Base-by-base conservation (phyloP, 2,329 filamentous ascomycete species). In the Sarocladium brachiariae region DNA sequence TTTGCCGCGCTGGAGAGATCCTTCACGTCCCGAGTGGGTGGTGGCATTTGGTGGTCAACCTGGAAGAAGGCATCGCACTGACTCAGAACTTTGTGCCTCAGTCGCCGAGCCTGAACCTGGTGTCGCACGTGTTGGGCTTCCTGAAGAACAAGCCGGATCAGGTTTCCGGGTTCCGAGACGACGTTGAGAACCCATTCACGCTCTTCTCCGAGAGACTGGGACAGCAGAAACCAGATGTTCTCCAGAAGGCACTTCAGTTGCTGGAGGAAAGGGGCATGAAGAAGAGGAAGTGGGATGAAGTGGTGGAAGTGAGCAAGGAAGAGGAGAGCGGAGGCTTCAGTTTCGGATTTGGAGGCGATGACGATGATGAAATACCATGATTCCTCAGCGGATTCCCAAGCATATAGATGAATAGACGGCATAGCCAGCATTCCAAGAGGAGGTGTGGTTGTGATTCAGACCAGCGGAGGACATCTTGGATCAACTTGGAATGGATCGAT, bases 41-140 rank as follows among this genome's bases (percentile, higher is more conserved):
- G 92, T 97, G 93, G 84, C 92, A 97, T 72, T 73, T 97, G 27
- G 93, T 97, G 9, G 84, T 97, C 41, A 97, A 97, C 62, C 71
- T 96, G 1, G 86, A 90, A 58, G 77, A 81, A 11, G 86, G 87
- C 38, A 87, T 97, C 55, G 93, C 92, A 3, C 77, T 97, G 56
- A 97, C 92, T 7, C 92, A 97, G 65, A 97, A 97, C 64, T 96
- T 97, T 63, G 88, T 97, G 11, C 91, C 93, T 34, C 72, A 72
- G 54, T 82, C 81, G 3, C 63, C 65, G 3, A 65, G 58, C 38
- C 56, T 70, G 14, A 64, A 67, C 27, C 86, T 92, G 59, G 69
- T 96, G 2, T 73, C 77, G 0, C 82, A 89, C 38, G 90, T 90
- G 0, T 66, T 97, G 49, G 80, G 80, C 1, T 97, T 97, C 59